phyloP scores from a whole-genome alignment of 2,329 filamentous ascomycete genomes.

The Xylariaceae sp. region DNA sequence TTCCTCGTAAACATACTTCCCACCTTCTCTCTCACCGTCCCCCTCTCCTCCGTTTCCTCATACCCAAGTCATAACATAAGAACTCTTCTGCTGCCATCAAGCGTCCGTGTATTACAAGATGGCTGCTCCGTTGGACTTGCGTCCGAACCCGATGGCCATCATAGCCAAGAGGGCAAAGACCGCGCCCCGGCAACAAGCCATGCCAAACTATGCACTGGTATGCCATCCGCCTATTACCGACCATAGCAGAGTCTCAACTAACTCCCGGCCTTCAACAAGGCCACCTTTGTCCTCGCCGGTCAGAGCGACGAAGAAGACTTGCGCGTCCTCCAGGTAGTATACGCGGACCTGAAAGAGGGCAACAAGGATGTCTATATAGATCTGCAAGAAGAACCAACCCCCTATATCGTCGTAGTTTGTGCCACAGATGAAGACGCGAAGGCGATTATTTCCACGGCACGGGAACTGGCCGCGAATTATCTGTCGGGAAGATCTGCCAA shows the following conservation, averaged over 20 bases:
- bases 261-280: slow-evolving; percentile 5
- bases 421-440: slow-evolving; percentile 16
- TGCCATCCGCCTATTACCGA: neutral
- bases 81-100: too few relatives aligned
- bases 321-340: slow-evolving; percentile 9
- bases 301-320: neutral
- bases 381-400: slow-evolving; percentile 4
- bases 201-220: slow-evolving; percentile 2
- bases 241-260: neutral
- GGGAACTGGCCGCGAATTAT: slow-evolving; percentile 12
- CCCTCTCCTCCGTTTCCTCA: too few relatives aligned
- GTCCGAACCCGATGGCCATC: neutral
- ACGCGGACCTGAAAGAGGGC: slow-evolving; percentile 40
- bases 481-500: slow-evolving; percentile 7
- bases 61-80: too few relatives aligned
- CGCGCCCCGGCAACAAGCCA: neutral
- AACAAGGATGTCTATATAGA: slow-evolving; percentile 31
- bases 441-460: slow-evolving; percentile 18
- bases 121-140: too few relatives aligned
- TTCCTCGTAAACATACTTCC: too few relatives aligned
- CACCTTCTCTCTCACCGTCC: too few relatives aligned
- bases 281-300: slow-evolving; percentile 10
- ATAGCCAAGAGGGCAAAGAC: neutral
- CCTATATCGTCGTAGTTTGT: slow-evolving; percentile 21
- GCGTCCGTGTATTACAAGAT: too few relatives aligned